phyloP scores from a whole-genome alignment of 768 basidiomycete species.

The Psilocybe cubensis region DNA sequence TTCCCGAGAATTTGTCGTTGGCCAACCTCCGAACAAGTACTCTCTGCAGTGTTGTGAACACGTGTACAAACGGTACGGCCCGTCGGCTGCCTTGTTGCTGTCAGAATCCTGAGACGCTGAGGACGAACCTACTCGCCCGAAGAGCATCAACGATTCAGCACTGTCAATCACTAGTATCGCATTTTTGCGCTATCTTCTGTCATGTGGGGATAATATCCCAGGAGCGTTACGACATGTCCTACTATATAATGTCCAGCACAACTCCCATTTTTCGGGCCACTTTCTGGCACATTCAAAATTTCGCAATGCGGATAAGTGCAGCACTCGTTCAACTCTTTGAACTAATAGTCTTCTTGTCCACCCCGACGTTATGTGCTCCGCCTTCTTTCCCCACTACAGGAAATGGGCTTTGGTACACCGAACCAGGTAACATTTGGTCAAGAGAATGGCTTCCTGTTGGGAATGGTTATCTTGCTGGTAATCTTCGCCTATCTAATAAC shows the following conservation, averaged over 20 bases:
- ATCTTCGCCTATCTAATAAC: no score
- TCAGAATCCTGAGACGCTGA: no score
- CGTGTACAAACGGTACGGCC: background rate
- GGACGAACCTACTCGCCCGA: no score
- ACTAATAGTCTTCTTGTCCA: constrained; percentile 9
- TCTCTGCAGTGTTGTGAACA: background rate
- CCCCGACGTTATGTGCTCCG: constrained; percentile 13
- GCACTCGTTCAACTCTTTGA: constrained; percentile 11
- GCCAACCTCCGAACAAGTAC: background rate
- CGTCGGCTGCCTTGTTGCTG: background rate
- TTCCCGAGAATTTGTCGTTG: background rate
- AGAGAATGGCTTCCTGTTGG: constrained; percentile 70
- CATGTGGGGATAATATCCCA: background rate
- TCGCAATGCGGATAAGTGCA: constrained; percentile 13
- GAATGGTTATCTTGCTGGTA: constrained; percentile 73
- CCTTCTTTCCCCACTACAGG: constrained; percentile 66
- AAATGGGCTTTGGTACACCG: constrained; percentile 76
- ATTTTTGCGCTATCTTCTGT: background rate
- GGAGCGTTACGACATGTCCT: background rate
- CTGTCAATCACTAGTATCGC: background rate
- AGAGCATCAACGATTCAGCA: no score
- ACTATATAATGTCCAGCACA: background rate
- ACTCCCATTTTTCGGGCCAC: background rate
- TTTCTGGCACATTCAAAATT: background rate
- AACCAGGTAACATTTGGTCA: constrained; percentile 59